A percentile compares a stretch with the other conserved stretches of the same genome.
Evolutionary conservation across 2,329 filamentous ascomycete genomes (phyloP).

Genomic region (Arthrobotrys iridis): DNA sequence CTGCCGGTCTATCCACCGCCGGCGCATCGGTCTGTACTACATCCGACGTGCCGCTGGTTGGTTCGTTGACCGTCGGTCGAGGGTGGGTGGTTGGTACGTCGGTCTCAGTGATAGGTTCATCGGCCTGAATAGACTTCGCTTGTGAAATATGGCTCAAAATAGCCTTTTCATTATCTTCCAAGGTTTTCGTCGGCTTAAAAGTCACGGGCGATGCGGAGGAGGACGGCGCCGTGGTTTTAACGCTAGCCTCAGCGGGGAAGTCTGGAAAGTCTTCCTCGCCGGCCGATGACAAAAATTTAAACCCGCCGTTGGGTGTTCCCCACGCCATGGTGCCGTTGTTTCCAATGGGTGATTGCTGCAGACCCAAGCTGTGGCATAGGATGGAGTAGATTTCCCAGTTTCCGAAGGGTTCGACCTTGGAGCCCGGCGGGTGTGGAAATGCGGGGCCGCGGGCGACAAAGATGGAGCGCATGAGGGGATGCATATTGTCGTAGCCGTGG

Average conservation of each 20-base stretch:
- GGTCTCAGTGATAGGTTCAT: constrained; percentile 36
- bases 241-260: constrained; percentile 36
- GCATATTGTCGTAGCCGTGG: constrained; percentile 93
- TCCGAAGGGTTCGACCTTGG: constrained; percentile 85
- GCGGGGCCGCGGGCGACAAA: constrained; percentile 92
- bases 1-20: constrained; percentile 8
- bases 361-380: constrained; percentile 83
- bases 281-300: constrained; percentile 26
- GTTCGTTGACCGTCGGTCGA: constrained; percentile 28
- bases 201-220: constrained; percentile 1
- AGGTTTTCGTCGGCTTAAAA: constrained; percentile 40
- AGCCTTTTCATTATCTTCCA: constrained; percentile 38
- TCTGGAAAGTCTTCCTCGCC: constrained; percentile 32
- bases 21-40: constrained; percentile 21
- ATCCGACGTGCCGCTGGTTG: constrained; percentile 1
- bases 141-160: constrained; percentile 50
- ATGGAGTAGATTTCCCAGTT: constrained; percentile 90
- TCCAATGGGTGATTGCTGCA: constrained; percentile 70
- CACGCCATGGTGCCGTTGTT: constrained; percentile 83
- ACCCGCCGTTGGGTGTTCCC: constrained; percentile 45
- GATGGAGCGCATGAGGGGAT: constrained; percentile 95
- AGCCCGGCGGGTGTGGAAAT: constrained; percentile 82
- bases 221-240: constrained; percentile 7
- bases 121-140: constrained; percentile 48
- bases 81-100: constrained; percentile 6